Percentiles rank a stretch among this genome's conserved stretches.
These are phyloP conservation scores for Diaporthe amygdali DNA, from an alignment of 2,329 filamentous ascomycete species.

Conservation along the genomic window DNA sequence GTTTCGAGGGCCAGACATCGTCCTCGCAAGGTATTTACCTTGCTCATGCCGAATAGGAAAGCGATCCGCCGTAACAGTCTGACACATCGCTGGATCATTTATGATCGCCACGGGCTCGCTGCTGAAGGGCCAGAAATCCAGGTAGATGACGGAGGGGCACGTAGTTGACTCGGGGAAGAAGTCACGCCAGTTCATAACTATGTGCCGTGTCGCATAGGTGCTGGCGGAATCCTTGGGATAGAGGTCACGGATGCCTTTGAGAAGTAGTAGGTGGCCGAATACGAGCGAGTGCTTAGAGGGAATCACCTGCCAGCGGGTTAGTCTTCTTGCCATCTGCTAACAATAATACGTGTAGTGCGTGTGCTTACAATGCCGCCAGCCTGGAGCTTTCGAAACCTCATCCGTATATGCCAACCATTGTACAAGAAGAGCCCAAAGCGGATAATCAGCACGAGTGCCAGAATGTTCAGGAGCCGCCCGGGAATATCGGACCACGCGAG, in stretches of 20 bases:
- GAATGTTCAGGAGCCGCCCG: background rate
- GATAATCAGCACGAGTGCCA: background rate
- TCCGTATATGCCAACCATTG: background rate
- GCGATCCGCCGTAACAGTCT: background rate
- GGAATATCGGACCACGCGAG: background rate
- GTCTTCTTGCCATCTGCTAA: too few relatives aligned
- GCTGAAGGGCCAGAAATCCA: slow-evolving; percentile 30
- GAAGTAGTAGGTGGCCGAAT: slow-evolving; percentile 7
- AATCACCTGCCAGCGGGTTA: background rate
- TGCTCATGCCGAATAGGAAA: slow-evolving; percentile 16
- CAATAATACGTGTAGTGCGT: background rate
- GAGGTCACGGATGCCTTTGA: background rate
- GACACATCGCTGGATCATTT: slow-evolving; percentile 13
- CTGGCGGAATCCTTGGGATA: slow-evolving; percentile 6
- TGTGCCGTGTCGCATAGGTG: background rate
- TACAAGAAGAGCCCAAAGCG: background rate
- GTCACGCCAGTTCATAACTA: slow-evolving; percentile 17
- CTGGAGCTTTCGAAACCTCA: slow-evolving; percentile 5
- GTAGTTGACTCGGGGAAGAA: slow-evolving; percentile 23
- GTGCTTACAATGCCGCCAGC: background rate
- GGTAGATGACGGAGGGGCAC: slow-evolving; percentile 28
- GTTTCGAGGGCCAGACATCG: background rate
- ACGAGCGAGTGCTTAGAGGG: background rate
- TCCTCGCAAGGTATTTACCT: slow-evolving; percentile 4
- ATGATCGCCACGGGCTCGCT: slow-evolving; percentile 24